Evolutionary conservation across 345 rosid genomes (phyloP).

Genomic region (Noccaea caerulescens): DNA sequence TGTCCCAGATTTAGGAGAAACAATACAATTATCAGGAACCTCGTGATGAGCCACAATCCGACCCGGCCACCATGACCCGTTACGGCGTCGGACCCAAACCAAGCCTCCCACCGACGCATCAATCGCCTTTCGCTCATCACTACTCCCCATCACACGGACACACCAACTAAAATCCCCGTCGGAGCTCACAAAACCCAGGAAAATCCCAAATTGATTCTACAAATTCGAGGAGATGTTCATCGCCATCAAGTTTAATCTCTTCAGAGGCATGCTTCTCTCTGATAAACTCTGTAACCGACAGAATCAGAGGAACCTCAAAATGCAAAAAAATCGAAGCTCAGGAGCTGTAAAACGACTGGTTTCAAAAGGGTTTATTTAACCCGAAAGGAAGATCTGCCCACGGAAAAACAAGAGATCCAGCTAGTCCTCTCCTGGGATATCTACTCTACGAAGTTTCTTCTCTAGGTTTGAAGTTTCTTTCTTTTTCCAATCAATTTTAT

Average conservation of each 20-base stretch:
- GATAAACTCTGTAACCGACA: conserved; percentile 28
- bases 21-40: conserved; percentile 67
- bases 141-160: conserved; percentile 66
- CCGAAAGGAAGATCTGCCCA: not conserved
- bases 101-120: conserved; percentile 88
- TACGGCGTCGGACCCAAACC: conserved; percentile 98
- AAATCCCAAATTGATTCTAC: conserved; percentile 33
- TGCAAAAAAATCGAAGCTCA: conserved; percentile 35
- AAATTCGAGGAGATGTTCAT: not conserved
- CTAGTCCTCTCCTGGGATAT: conserved; percentile 7
- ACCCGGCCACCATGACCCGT: conserved; percentile 99
- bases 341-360: conserved; percentile 6
- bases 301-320: conserved; percentile 32
- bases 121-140: conserved; percentile 67
- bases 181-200: conserved; percentile 19
- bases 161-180: conserved; percentile 27
- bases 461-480: not conserved
- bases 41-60: conserved; percentile 87
- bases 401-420: conserved; percentile 31
- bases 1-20: conserved; percentile 94
- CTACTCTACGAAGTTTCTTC: conserved; percentile 9
- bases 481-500: not conserved
- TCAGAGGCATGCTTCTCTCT: conserved; percentile 40
- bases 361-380: conserved; percentile 23
- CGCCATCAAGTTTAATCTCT: conserved; percentile 26